Conservation (phyloP, 148 eudicot genomes). For the Vaccinium corymbosum region DNA sequence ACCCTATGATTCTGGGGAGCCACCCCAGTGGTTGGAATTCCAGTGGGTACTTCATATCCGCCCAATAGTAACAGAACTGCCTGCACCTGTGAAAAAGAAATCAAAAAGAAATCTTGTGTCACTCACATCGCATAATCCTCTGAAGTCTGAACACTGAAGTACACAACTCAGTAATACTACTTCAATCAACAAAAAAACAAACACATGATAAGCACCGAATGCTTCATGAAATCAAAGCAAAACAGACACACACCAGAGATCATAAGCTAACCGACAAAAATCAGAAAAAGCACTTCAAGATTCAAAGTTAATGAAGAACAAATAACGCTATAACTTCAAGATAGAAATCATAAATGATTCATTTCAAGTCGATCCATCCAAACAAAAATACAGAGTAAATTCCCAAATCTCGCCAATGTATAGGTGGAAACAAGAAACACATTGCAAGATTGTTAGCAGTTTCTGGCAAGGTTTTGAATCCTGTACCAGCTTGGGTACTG, state of each 20-base stretch:
- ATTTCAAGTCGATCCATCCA: no score
- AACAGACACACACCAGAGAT: background rate
- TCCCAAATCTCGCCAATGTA: no score
- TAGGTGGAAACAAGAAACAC: background rate
- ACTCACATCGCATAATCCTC: background rate
- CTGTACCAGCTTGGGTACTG: no score
- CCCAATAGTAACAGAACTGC: slow-evolving; percentile 81
- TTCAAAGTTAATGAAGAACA: background rate
- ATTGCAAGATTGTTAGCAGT: background rate
- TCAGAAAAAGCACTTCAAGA: slow-evolving; percentile 1
- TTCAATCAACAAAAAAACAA: background rate
- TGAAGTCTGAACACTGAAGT: background rate
- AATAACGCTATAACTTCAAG: background rate
- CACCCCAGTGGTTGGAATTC: slow-evolving; percentile 39
- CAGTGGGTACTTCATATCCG: slow-evolving; percentile 64
- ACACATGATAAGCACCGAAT: background rate
- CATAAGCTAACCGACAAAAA: background rate
- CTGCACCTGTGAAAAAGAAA: slow-evolving; percentile 57
- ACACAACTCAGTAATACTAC: background rate
- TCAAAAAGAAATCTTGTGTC: background rate
- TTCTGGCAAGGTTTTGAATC: no score
- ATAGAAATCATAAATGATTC: background rate
- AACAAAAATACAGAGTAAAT: background rate
- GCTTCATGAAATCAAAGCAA: background rate
- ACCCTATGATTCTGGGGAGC: slow-evolving; percentile 60